Evolutionary conservation across 2,329 filamentous ascomycete genomes (phyloP), one percentile per base, ranked within the genome.

Genomic region (Colletotrichum liriopes): DNA sequence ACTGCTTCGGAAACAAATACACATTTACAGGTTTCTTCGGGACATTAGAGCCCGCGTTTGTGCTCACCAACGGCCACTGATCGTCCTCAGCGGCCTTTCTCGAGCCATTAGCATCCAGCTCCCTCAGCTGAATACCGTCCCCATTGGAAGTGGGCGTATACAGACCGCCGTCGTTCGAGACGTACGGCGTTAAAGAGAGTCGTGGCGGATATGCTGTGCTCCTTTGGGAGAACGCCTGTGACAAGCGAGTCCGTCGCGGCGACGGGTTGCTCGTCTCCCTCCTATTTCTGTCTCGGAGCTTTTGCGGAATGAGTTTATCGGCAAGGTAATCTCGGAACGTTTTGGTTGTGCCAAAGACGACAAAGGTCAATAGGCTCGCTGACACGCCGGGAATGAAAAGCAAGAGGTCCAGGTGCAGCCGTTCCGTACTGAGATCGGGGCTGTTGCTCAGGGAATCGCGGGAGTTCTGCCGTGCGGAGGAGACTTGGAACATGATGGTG

Each of bases 401-500:
- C 23, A 76, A 16, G 16, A 77, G 74, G 43, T 77, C 74, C 9
- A 49, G 23, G 14, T 64, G 74, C 23, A 75, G 71, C 35, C 76
- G 71, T 59, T 61, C 67, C 8, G 63, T 62, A 59, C 78, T 81
- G 29, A 84, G 74, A 67, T 86, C 78, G 1, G 83, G 81, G 2
- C 74, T 56, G 0, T 76, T 70, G 2, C 76, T 74, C 5, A 79
- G 71, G 35, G 77, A 76, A 26, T 79, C 79, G 3, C 65, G 76
- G 60, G 76, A 79, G 67, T 81, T 84, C 23, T 75, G 77, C 1
- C 75, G 71, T 54, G 80, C 76, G 26, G 79, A 79, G 49, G 77
- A 76, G 16, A 84, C 67, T 65, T 84, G 80, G 62, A 83, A 83
- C 23, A 81, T 66, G 51, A 86, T 81, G 23, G 81, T 78, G n/a